Percentiles rank a stretch among this genome's conserved stretches.
Conservation (phyloP, 164 flowering plant species). For the Annona squamosa region DNA sequence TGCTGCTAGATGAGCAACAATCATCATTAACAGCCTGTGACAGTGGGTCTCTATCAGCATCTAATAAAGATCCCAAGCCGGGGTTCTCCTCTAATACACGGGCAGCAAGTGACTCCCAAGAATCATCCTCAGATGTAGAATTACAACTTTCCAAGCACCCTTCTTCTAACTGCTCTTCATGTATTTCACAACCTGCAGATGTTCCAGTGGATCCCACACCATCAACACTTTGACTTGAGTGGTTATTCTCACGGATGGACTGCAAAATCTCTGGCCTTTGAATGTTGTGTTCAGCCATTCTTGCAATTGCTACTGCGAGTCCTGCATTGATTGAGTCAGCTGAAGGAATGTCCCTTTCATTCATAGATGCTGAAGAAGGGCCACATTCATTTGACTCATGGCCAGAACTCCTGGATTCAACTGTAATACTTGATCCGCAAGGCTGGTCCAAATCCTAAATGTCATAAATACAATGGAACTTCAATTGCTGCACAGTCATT, state of each 20-base stretch:
- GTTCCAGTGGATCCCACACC: constrained; percentile 5
- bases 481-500: neutral
- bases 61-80: constrained; percentile 9
- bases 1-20: constrained; percentile 17
- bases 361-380: constrained; percentile 1
- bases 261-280: constrained; percentile 6
- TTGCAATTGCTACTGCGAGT: constrained; percentile 22
- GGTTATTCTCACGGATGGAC: constrained; percentile 1
- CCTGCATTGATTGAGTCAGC: constrained; percentile 16
- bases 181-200: constrained; percentile 3
- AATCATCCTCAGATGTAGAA: constrained; percentile 21
- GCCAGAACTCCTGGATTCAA: neutral
- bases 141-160: constrained; percentile 11
- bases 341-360: constrained; percentile 5
- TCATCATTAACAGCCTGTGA: constrained; percentile 3
- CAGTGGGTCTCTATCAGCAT: constrained; percentile 16
- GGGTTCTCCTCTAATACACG: constrained; percentile 9
- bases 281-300: constrained; percentile 15
- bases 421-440: constrained; percentile 10
- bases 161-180: constrained; percentile 14
- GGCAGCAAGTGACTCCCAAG: constrained; percentile 17
- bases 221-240: constrained; percentile 4
- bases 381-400: constrained; percentile 1
- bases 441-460: neutral
- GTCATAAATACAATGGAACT: neutral